These are phyloP conservation scores for Yarrowia divulgata DNA, from an alignment of 805 yeast genomes.

Conservation along the genomic window DNA sequence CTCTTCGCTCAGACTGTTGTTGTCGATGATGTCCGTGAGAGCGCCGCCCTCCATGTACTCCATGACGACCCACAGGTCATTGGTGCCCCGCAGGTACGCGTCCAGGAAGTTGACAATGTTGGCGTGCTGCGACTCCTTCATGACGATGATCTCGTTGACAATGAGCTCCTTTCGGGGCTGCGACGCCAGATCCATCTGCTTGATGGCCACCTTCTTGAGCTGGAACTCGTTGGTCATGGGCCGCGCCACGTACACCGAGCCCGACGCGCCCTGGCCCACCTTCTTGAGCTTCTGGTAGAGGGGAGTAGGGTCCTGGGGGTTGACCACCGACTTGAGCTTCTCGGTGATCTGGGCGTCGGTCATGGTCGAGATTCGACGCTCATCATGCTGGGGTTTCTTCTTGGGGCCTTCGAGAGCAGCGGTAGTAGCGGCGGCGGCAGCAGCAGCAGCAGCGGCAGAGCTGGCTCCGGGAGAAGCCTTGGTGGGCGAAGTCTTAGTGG, in stretches of 20 bases:
- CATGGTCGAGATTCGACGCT: constrained; percentile 65
- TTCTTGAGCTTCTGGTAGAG: constrained; percentile 62
- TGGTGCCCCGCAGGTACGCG: constrained; percentile 70
- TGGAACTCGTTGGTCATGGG: constrained; percentile 51
- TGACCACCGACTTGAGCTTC: constrained; percentile 81
- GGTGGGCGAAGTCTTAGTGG: constrained; percentile 25
- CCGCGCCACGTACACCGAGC: constrained; percentile 92
- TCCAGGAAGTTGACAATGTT: constrained; percentile 95
- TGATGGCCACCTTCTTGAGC: constrained; percentile 76
- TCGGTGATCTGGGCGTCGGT: constrained; percentile 89
- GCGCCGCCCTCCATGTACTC: constrained; percentile 99
- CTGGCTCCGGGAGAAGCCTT: constrained; percentile 37
- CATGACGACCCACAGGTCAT: constrained; percentile 95
- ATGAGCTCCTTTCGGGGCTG: constrained; percentile 96
- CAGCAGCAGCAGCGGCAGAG: constrained; percentile 52
- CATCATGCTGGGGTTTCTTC: constrained; percentile 56
- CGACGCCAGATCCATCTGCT: constrained; percentile 92
- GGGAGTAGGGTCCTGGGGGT: constrained; percentile 84
- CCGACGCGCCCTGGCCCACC: constrained; percentile 98
- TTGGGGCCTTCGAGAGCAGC: constrained; percentile 44
- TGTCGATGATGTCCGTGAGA: constrained; percentile 91
- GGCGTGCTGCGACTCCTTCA: constrained; percentile 88
- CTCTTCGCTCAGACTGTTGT: constrained; percentile 79
- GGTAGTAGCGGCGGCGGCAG: constrained; percentile 51
- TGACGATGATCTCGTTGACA: constrained; percentile 92